A percentile compares a stretch with the other conserved stretches of the same genome.
These are phyloP conservation scores for Elongisporangium undulatum DNA, from an alignment of 352 stramenopile species.

Conservation along the genomic window DNA sequence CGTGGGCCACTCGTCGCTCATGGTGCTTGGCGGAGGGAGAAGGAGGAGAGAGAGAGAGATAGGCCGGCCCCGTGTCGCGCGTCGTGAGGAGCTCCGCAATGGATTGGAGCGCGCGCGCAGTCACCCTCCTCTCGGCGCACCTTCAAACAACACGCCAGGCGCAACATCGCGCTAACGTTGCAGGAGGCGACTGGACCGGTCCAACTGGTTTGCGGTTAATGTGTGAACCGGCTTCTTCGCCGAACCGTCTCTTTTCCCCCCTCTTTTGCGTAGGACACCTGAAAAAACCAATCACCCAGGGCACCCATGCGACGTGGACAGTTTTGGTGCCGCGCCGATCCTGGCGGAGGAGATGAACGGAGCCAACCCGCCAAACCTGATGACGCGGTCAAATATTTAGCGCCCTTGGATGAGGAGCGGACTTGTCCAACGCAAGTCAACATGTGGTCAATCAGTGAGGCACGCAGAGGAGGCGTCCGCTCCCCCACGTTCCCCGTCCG, in stretches of 20 bases:
- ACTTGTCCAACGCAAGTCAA: too few relatives aligned
- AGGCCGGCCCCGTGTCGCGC: too few relatives aligned
- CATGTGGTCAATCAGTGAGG: too few relatives aligned
- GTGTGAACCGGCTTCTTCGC: too few relatives aligned
- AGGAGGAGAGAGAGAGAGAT: not conserved
- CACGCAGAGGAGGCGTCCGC: not conserved
- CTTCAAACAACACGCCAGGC: conserved; percentile 2
- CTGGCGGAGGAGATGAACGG: too few relatives aligned
- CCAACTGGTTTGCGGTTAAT: not conserved
- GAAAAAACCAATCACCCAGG: not conserved
- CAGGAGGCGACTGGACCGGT: not conserved
- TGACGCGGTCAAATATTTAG: too few relatives aligned
- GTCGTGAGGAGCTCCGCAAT: too few relatives aligned
- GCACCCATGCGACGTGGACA: not conserved
- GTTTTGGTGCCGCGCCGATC: too few relatives aligned
- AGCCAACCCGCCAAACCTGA: too few relatives aligned
- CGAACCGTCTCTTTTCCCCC: too few relatives aligned
- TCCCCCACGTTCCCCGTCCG: not conserved
- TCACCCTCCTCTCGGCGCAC: not conserved
- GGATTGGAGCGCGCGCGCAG: conserved; percentile 1
- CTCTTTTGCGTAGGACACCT: too few relatives aligned
- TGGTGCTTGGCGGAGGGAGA: conserved; percentile 13
- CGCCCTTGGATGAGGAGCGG: too few relatives aligned
- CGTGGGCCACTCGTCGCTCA: conserved; percentile 86
- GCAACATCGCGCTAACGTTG: conserved; percentile 1